Evolutionary conservation across 2,329 filamentous ascomycete genomes (phyloP).

Genomic region (Raffaelea arxii): DNA sequence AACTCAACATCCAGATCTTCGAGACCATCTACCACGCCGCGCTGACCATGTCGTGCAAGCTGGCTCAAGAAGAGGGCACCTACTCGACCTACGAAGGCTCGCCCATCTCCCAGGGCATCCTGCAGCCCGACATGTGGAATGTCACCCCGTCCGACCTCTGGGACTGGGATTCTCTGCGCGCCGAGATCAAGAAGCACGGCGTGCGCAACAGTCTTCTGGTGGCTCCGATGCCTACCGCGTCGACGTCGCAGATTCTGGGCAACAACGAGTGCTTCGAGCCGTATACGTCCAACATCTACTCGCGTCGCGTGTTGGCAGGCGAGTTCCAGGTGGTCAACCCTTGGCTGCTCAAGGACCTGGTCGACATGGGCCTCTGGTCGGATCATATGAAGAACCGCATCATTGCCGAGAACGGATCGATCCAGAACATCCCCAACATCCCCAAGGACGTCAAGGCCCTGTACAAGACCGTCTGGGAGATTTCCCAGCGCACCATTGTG

Average conservation of each 20-base stretch:
- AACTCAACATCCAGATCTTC: slow-evolving; percentile 97
- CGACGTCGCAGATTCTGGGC: slow-evolving; percentile 93
- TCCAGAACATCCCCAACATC: slow-evolving; percentile 96
- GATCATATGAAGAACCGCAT: slow-evolving; percentile 99
- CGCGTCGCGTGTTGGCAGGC: slow-evolving; percentile 90
- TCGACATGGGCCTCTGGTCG: slow-evolving; percentile 96
- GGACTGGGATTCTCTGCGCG: slow-evolving; percentile 89
- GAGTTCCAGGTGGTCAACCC: slow-evolving; percentile 99
- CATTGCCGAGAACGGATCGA: slow-evolving; percentile 90
- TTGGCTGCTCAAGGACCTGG: slow-evolving; percentile 95
- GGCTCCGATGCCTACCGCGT: slow-evolving; percentile 96
- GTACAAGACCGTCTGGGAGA: slow-evolving; percentile 99
- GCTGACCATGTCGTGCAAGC: slow-evolving; percentile 76
- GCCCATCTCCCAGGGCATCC: slow-evolving; percentile 86
- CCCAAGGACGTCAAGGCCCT: slow-evolving; percentile 90
- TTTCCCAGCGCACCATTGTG: slow-evolving; percentile 87
- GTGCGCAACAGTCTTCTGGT: slow-evolving; percentile 92
- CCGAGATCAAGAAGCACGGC: slow-evolving; percentile 84
- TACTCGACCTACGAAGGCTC: slow-evolving; percentile 91
- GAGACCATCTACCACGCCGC: slow-evolving; percentile 98
- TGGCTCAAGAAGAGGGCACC: slow-evolving; percentile 73
- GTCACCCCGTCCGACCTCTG: slow-evolving; percentile 88
- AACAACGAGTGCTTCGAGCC: slow-evolving; percentile 99
- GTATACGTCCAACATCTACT: slow-evolving; percentile 99
- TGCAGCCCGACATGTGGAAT: slow-evolving; percentile 99